A percentile compares a stretch with the other conserved stretches of the same genome.
phyloP scores from a whole-genome alignment of 116 monocot genomes.

The Cymodocea nodosa region DNA sequence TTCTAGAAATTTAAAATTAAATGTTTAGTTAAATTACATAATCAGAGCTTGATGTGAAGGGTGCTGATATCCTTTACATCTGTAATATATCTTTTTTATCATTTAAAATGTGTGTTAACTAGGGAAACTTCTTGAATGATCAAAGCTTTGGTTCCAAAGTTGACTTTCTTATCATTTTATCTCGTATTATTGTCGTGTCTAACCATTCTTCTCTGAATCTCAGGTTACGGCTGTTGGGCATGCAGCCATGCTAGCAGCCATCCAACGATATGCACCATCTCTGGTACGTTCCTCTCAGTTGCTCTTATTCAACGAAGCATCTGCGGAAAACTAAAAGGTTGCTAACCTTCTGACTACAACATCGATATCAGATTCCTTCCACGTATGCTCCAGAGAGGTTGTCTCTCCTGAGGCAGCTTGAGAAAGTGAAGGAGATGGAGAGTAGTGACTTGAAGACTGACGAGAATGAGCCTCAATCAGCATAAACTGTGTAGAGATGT shows the following conservation, averaged over 20 bases:
- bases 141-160: no score
- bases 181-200: no score
- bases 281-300: constrained; percentile 36
- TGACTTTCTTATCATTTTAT: no score
- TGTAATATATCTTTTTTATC: no score
- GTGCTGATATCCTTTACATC: no score
- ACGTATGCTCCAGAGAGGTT: constrained; percentile 85
- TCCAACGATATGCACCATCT: constrained; percentile 86
- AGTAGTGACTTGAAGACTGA: constrained; percentile 24
- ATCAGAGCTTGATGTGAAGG: no score
- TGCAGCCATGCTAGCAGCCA: constrained; percentile 89
- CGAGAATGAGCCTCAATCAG: constrained; percentile 8
- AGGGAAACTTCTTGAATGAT: no score
- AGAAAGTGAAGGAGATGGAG: constrained; percentile 81
- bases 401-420: constrained; percentile 84
- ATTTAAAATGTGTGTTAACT: no score
- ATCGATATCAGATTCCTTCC: constrained; percentile 62
- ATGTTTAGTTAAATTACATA: no score
- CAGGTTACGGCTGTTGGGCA: constrained; percentile 97
- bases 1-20: no score
- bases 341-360: neutral
- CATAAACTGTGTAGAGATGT: neutral
- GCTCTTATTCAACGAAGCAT: neutral
- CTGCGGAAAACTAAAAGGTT: neutral
- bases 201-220: neutral